These are phyloP conservation scores for Cladosporium oxysporum DNA, from an alignment of 2,329 filamentous ascomycete genomes.

Conservation along the genomic window DNA sequence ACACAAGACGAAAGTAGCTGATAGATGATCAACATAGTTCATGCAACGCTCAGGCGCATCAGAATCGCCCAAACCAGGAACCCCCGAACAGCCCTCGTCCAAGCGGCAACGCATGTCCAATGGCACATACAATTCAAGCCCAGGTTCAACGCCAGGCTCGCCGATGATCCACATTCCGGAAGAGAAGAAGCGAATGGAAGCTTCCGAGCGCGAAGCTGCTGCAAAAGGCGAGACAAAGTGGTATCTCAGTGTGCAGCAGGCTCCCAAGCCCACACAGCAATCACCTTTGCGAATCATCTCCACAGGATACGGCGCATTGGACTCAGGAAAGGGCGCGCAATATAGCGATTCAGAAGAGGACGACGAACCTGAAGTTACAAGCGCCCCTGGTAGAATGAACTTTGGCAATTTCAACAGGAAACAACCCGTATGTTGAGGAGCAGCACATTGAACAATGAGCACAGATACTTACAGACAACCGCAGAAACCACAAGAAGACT, in stretches of 20 bases:
- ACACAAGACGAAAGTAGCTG: neutral
- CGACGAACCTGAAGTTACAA: conserved; percentile 31
- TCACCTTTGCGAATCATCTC: conserved; percentile 60
- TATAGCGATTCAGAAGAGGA: conserved; percentile 36
- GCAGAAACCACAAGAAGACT: conserved; percentile 43
- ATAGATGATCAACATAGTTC: conserved; percentile 55
- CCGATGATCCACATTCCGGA: conserved; percentile 66
- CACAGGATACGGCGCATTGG: conserved; percentile 58
- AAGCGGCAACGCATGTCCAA: conserved; percentile 65
- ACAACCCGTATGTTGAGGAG: conserved; percentile 1
- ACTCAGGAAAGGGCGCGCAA: conserved; percentile 33
- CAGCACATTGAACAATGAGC: neutral
- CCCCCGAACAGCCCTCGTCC: conserved; percentile 53
- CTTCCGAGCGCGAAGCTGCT: conserved; percentile 61
- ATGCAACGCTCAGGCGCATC: conserved; percentile 85
- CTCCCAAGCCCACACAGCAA: conserved; percentile 37
- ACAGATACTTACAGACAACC: conserved; percentile 27
- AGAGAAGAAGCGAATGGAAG: conserved; percentile 59
- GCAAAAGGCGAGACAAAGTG: conserved; percentile 71
- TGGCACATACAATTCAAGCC: conserved; percentile 43
- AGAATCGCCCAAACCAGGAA: conserved; percentile 44
- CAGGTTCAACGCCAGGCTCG: conserved; percentile 50
- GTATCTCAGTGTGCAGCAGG: conserved; percentile 63
- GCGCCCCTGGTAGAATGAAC: conserved; percentile 47
- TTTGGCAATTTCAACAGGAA: conserved; percentile 52